Base-by-base conservation (phyloP, 2,329 filamentous ascomycete species). In the Fusarium chaquense region DNA sequence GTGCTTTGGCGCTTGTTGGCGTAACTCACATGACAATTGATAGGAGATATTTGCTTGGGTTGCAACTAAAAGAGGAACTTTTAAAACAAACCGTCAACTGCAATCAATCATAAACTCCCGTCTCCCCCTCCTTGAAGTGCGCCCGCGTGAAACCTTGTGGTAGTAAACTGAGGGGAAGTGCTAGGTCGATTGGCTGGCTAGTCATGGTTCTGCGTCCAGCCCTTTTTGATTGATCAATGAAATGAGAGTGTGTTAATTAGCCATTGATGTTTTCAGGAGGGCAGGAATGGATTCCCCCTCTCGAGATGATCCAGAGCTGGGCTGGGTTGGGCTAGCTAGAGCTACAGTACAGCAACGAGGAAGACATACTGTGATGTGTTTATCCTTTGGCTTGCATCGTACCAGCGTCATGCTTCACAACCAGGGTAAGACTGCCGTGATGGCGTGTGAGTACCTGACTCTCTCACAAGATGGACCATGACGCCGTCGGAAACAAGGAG, bases 121-220 rank as follows among this genome's bases (percentile, higher is more conserved):
- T 32, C 11, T 43, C 41, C 51, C 44, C 53, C 62, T 46, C 47
- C 40, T 36, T 35, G 20, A 53, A 45, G 33, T 65, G 47, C 62
- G 47, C 62, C 62, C 69, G 58, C 45, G 65, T 70, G 70, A 74
- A 75, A 75, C 73, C 70, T 75, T 75, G 71, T 73, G 73, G 52
- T 43, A 58, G 54, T 43, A 22, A 66, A 72, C 58, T 71, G 72
- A 74, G 70, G 72, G 67, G 63, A 71, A 71, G 46, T 67, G 56
- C 56, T 45, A 20, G 46, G 56, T 55, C 65, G 56, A 71, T 71
- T 71, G 69, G 68, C 33, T 49, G 69, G 68, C 33, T 49, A 22
- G 35, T 53, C 44, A 43, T 33, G 55, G 33, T 47, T 35, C 65
- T 59, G 5, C 43, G n/a, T 9, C 18, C 35, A 41, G 35, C 26